Evolutionary conservation across 106 monocot species (phyloP).

Genomic region (Allium sativum): DNA sequence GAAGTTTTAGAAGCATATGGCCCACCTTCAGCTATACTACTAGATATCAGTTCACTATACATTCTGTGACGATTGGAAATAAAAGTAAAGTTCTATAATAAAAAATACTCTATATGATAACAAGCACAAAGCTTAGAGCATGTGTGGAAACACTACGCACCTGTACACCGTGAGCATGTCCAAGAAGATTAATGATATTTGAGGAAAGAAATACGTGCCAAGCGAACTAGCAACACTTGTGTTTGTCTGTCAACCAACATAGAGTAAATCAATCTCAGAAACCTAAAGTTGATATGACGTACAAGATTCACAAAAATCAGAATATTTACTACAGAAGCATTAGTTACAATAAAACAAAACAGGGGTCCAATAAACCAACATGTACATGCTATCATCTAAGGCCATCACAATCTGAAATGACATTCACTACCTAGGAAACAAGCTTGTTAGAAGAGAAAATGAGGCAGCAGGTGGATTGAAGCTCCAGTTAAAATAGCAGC

Average conservation of each 20-base stretch:
- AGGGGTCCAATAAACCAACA: neutral
- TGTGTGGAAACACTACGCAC: slow-evolving; percentile 10
- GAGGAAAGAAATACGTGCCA: slow-evolving; percentile 80
- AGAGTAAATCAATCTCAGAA: slow-evolving; percentile 1
- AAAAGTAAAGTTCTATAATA: neutral
- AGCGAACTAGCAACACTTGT: slow-evolving; percentile 90
- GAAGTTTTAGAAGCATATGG: slow-evolving; percentile 96
- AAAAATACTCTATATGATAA: neutral
- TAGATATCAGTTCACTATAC: slow-evolving; percentile 99
- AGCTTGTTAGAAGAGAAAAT: neutral
- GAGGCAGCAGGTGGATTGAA: too few relatives aligned
- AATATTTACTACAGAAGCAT: neutral
- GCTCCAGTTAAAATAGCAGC: too few relatives aligned
- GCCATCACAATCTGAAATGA: neutral
- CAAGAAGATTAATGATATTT: slow-evolving; percentile 91
- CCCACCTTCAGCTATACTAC: slow-evolving; percentile 86
- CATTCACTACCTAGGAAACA: neutral
- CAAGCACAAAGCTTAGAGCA: neutral
- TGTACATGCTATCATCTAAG: neutral
- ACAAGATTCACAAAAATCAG: neutral
- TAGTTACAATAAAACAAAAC: neutral
- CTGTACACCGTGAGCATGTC: slow-evolving; percentile 99
- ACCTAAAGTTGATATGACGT: too few relatives aligned
- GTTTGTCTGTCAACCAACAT: slow-evolving; percentile 64
- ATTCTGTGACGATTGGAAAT: slow-evolving; percentile 44